Evolutionary conservation across 1,284 basidiomycete genomes (phyloP).

Genomic region (Fomitopsis palustris): DNA sequence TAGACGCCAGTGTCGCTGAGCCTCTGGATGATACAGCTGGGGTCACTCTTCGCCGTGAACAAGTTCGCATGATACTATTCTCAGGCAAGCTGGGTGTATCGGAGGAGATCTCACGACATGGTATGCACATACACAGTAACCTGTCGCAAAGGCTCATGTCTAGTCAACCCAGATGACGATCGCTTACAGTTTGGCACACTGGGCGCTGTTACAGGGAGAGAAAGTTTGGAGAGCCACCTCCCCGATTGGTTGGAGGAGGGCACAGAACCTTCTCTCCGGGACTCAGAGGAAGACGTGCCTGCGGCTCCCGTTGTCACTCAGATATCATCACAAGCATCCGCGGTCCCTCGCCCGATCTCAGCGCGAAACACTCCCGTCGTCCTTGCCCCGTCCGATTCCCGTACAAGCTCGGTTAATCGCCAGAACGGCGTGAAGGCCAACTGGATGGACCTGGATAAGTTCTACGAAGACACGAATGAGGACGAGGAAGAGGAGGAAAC

Average conservation of each 20-base stretch:
- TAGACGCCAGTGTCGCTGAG: conserved; percentile 38
- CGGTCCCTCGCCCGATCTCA: conserved; percentile 19
- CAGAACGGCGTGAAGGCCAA: conserved; percentile 38
- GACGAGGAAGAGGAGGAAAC: conserved; percentile 29
- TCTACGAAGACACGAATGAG: conserved; percentile 52
- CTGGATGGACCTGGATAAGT: conserved; percentile 65
- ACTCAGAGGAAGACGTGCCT: conserved; percentile 53
- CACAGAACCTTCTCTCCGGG: conserved; percentile 31
- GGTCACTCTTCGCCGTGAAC: conserved; percentile 78
- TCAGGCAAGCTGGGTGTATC: conserved; percentile 58
- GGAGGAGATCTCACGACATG: conserved; percentile 25
- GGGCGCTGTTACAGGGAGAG: conserved; percentile 48
- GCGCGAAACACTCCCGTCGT: conserved; percentile 39
- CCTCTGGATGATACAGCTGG: conserved; percentile 52
- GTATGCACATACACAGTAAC: background rate
- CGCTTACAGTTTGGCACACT: conserved; percentile 54
- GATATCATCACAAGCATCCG: conserved; percentile 14
- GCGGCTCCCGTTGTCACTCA: conserved; percentile 20
- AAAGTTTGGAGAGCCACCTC: conserved; percentile 35
- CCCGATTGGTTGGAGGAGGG: conserved; percentile 39
- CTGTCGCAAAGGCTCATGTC: background rate
- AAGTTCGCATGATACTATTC: conserved; percentile 76
- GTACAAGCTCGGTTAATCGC: conserved; percentile 33
- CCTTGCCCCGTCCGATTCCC: conserved; percentile 51
- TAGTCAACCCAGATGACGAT: conserved; percentile 33